Base-by-base conservation (phyloP, 495 filamentous ascomycete genomes). In the Talaromyces proteolyticus region DNA sequence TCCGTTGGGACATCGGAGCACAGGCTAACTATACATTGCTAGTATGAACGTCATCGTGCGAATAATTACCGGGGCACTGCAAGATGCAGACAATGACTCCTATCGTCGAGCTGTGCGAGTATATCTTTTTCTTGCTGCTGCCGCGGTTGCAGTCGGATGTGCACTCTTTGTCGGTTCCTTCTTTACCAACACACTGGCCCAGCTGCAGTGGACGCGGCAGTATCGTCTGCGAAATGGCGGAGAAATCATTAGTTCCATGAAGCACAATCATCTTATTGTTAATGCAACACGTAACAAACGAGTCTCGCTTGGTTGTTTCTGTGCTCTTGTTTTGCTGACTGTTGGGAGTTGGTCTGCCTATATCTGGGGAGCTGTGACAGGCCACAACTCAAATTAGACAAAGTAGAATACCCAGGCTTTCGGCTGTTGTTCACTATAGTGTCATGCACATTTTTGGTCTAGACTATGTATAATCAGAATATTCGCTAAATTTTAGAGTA, bases 21-120 rank as follows among this genome's bases (percentile, higher is more conserved):
- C n/a, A 61, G n/a, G 57, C 50, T 22, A 10, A 7, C 18, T 11
- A 26, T 16, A 16, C 1, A 4, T 22, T 16, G n/a, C 44, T 46
- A 74, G 69, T 14, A 72, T 70, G 67, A 70, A 59, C 48, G 70
- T 73, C 39, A 69, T 75, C 45, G 54, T 75, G 41, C 59, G 68
- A 1, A 72, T 74, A 34, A 64, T 73, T 46, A 67, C 65, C 18
- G 64, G 69, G 17, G 69, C 67, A 6, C 53, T 75, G 7, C 69
- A 74, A 44, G 70, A 75, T 43, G 67, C 65, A 22, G 68, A 69
- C 37, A 44, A 69, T 19, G 58, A 67, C 25, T 66, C 64, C 6
- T 74, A 74, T 37, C 53, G 57, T 12, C 68, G 65, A 8, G 65
- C 65, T 6, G 63, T 71, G 0, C 59, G 64, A n/a, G 65, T 72